Base-by-base conservation (phyloP, 2,329 filamentous ascomycete genomes). In the Parascedosporium putredinis region DNA sequence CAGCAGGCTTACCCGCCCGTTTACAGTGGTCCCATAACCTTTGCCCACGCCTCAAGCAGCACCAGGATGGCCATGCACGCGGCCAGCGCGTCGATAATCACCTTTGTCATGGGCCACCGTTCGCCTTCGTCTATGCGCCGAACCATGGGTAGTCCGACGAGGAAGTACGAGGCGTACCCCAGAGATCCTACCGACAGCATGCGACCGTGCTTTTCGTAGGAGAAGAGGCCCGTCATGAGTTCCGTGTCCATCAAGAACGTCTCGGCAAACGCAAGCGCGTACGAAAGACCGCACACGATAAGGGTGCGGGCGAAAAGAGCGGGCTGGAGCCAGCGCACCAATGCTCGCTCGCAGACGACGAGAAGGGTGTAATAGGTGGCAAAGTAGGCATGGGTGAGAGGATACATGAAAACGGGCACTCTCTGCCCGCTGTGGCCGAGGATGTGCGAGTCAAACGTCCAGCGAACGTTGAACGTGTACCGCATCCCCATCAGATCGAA, bases 401-500 rank as follows among this genome's bases (percentile, higher is more conserved):
- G 54, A 20, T 54, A 55, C 46, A 55, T 52, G 47, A 55, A 55
- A 14, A 53, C 14, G 16, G 54, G 54, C 14, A 55, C 54, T 4
- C 12, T 20, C 18, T 55, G 54, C 16, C 38, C 43, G 27, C 40
- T 47, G 12, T 47, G 43, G 46, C 52, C 49, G 18, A 54, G 44
- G 25, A 54, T 9, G 16, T 52, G 43, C 7, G 53, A 53, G 38
- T 51, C 49, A 29, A 55, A 34, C 5, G 42, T 50, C 49, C 50
- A 50, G 4, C 5, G 25, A 18, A 50, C 49, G 43, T 50, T 25
- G 34, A 55, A 55, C n/a, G 49, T 36, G 47, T 55, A 55, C 16
- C 49, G 42, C 54, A 55, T 55, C 5, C 50, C 49, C 54, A 55
- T 55, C n/a, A 54, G 51, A n/a, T 54, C 49, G 42, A 55, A 55